Percentiles rank a stretch among this genome's conserved stretches.
These are phyloP conservation scores for Mycena venus DNA, from an alignment of 768 basidiomycete species.

Conservation along the genomic window DNA sequence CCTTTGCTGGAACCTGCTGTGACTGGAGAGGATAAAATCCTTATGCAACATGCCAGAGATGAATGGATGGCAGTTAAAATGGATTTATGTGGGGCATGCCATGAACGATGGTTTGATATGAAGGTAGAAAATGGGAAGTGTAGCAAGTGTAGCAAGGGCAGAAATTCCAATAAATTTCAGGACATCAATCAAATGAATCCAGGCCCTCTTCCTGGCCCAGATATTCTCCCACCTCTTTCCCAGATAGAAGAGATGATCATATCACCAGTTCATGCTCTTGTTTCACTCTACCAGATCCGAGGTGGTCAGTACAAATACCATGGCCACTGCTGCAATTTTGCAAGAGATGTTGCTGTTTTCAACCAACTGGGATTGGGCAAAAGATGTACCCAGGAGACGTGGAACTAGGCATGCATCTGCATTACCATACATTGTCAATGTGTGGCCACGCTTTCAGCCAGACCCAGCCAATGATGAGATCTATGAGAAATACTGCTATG, in stretches of 20 bases:
- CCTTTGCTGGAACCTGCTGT: neutral
- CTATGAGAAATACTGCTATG: constrained; percentile 39
- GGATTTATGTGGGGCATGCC: neutral
- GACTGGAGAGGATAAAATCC: neutral
- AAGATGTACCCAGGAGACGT: too few species aligned
- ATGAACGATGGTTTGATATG: constrained; percentile 4
- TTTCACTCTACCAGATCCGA: constrained; percentile 5
- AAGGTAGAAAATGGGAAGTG: neutral
- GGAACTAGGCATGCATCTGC: too few species aligned
- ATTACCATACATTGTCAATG: too few species aligned
- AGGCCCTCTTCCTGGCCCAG: neutral
- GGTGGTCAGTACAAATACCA: constrained; percentile 20
- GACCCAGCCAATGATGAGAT: too few species aligned
- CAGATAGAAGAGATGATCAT: constrained; percentile 14
- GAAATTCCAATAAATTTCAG: neutral
- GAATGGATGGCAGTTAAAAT: neutral
- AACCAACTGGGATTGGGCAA: too few species aligned
- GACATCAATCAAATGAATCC: neutral
- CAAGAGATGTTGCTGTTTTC: neutral
- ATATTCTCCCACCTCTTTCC: neutral
- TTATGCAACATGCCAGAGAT: neutral
- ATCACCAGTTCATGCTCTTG: constrained; percentile 14
- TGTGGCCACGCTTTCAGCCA: too few species aligned
- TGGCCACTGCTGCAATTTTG: constrained; percentile 19
- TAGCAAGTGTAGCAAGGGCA: neutral